A percentile compares a stretch with the other conserved stretches of the same genome.
phyloP scores from a whole-genome alignment of 345 rosid genomes.

The Raphanus sativus region DNA sequence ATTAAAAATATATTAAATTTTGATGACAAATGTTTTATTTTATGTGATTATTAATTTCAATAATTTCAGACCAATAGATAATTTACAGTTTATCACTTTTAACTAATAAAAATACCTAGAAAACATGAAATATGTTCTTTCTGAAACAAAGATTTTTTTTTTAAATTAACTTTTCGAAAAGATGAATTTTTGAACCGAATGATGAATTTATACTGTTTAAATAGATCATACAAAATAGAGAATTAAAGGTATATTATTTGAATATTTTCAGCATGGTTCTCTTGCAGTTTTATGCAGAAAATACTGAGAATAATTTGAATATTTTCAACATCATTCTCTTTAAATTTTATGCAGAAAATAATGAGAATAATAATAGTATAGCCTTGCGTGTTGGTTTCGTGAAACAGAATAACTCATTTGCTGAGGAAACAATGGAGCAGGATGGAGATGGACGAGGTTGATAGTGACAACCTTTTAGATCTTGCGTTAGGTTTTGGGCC shows the following conservation, averaged over 20 bases:
- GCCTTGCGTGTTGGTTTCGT: slow-evolving; percentile 21
- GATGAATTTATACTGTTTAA: neutral
- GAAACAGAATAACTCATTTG: slow-evolving; percentile 39
- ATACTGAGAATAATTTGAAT: neutral
- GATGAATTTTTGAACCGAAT: neutral
- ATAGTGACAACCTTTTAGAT: slow-evolving; percentile 32
- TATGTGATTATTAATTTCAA: no score
- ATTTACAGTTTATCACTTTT: no score
- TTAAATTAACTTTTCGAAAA: no score
- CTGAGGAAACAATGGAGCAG: slow-evolving; percentile 41
- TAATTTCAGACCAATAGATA: no score
- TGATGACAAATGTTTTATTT: no score
- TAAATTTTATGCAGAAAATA: neutral
- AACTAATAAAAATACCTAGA: no score
- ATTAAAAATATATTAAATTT: no score
- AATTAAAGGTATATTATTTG: neutral
- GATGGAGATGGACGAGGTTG: slow-evolving; percentile 39
- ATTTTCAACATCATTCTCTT: neutral
- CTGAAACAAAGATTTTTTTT: no score
- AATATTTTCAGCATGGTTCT: neutral
- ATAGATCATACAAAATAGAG: neutral
- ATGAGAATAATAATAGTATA: neutral
- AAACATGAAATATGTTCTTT: no score
- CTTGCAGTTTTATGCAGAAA: neutral
- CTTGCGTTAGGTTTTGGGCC: slow-evolving; percentile 34